Evolutionary conservation across 805 yeast genomes (phyloP).

Genomic region (Pachysolen tannophilus): DNA sequence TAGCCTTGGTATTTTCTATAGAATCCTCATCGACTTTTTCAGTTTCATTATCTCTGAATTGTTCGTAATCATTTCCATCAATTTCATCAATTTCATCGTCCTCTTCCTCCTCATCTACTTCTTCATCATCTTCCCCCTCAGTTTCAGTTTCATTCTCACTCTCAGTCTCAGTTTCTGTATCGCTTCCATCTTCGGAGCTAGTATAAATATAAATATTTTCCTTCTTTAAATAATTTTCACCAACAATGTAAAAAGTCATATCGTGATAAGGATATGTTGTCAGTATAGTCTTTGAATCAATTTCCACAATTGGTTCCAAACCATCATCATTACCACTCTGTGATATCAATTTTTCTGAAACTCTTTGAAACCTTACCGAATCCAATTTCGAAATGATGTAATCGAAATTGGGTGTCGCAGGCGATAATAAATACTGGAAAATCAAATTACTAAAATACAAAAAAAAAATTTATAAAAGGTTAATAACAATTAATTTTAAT

Average conservation of each 20-base stretch:
- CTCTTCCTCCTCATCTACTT: slow-evolving; percentile 14
- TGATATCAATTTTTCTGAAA: too few species aligned
- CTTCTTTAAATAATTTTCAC: slow-evolving; percentile 18
- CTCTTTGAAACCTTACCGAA: too few species aligned
- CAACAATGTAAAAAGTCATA: slow-evolving; percentile 5
- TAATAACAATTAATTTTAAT: too few species aligned
- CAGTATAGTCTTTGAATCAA: slow-evolving; percentile 22
- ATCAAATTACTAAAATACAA: too few species aligned
- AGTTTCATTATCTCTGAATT: slow-evolving; percentile 6
- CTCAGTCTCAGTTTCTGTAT: slow-evolving; percentile 17
- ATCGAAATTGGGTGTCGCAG: slow-evolving; percentile 19
- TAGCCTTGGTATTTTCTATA: too few species aligned
- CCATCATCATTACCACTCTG: too few species aligned
- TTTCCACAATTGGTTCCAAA: slow-evolving; percentile 18
- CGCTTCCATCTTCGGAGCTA: slow-evolving; percentile 10
- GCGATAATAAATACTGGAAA: slow-evolving; percentile 17
- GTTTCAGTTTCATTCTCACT: slow-evolving; percentile 24
- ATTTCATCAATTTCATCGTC: slow-evolving; percentile 7
- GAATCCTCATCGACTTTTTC: slow-evolving; percentile 4
- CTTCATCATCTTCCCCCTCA: slow-evolving; percentile 14
- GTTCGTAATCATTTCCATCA: slow-evolving; percentile 3
- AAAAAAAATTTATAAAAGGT: too few species aligned
- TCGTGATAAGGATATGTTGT: slow-evolving; percentile 14
- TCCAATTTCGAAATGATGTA: slow-evolving; percentile 18
- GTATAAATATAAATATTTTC: too few species aligned